Conservation (phyloP, 2,329 filamentous ascomycete genomes). For the Hymenotorrendiella dingleyae region DNA sequence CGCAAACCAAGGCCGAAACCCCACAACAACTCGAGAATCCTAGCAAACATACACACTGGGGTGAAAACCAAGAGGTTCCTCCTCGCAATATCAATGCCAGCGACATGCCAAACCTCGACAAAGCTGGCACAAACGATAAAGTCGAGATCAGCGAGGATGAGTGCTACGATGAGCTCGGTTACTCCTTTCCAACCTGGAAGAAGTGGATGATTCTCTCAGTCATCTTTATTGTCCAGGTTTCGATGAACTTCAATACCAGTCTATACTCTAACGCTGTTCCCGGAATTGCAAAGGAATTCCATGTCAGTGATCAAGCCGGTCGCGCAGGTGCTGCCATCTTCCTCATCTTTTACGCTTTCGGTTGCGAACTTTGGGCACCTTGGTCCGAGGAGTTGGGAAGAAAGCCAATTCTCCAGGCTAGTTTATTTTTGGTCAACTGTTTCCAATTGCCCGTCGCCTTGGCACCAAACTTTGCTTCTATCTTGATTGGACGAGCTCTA, state of each 20-base stretch:
- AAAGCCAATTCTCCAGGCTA: slow-evolving; percentile 67
- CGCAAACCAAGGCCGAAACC: background rate
- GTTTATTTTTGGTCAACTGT: slow-evolving; percentile 69
- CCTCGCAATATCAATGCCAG: slow-evolving; percentile 1
- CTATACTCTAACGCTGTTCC: slow-evolving; percentile 64
- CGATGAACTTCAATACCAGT: slow-evolving; percentile 75
- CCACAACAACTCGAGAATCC: too few relatives aligned
- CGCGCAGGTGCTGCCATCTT: slow-evolving; percentile 73
- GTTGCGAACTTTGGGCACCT: slow-evolving; percentile 82
- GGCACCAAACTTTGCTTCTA: slow-evolving; percentile 64
- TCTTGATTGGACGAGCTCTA: slow-evolving; percentile 65
- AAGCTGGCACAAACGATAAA: slow-evolving; percentile 17
- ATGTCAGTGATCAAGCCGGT: slow-evolving; percentile 61
- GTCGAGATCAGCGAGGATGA: slow-evolving; percentile 47
- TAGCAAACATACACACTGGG: slow-evolving; percentile 15
- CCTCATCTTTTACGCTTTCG: slow-evolving; percentile 74
- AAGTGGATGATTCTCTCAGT: slow-evolving; percentile 68
- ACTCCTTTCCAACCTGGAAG: slow-evolving; percentile 51
- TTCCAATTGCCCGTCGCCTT: slow-evolving; percentile 69
- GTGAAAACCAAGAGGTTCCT: slow-evolving; percentile 9
- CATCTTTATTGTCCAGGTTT: slow-evolving; percentile 68
- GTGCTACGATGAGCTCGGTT: slow-evolving; percentile 62
- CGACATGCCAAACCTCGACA: slow-evolving; percentile 11
- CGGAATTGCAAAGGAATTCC: slow-evolving; percentile 62
- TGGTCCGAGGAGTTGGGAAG: slow-evolving; percentile 82